A percentile compares a stretch with the other conserved stretches of the same genome.
Conservation (phyloP, 2,329 filamentous ascomycete species). For the Ascochyta pisi region DNA sequence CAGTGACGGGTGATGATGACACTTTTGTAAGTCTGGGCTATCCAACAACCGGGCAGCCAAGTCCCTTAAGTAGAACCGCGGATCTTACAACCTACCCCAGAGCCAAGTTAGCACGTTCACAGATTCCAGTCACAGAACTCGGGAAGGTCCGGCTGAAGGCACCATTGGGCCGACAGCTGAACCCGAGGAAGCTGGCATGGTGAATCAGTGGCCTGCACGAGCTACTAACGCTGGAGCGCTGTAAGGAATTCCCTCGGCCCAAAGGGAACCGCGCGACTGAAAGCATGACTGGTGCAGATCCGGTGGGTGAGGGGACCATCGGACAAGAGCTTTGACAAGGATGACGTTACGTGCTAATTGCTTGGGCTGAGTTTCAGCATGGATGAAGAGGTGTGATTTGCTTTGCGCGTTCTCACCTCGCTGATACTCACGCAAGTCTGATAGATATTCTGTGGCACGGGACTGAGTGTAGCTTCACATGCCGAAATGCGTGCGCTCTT, state of each 20-base stretch:
- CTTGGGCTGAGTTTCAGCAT: conserved; percentile 25
- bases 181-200: conserved; percentile 35
- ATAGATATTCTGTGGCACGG: conserved; percentile 21
- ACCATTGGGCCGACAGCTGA: conserved; percentile 46
- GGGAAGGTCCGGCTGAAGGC: conserved; percentile 42
- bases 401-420: neutral
- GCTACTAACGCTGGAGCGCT: conserved; percentile 19
- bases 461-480: conserved; percentile 41
- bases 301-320: conserved; percentile 31
- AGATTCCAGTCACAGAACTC: conserved; percentile 30
- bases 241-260: conserved; percentile 38
- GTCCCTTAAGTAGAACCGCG: conserved; percentile 37
- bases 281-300: conserved; percentile 17
- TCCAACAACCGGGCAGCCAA: conserved; percentile 30
- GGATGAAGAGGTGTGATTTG: neutral
- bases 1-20: conserved; percentile 34
- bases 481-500: conserved; percentile 22
- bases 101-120: conserved; percentile 23
- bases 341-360: conserved; percentile 47
- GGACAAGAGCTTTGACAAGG: conserved; percentile 26
- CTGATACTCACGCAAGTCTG: neutral
- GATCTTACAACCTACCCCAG: conserved; percentile 26
- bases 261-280: conserved; percentile 35
- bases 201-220: conserved; percentile 22
- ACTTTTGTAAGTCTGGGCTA: conserved; percentile 14